These are phyloP conservation scores for Graphilbum fragrans DNA, from an alignment of 2,329 filamentous ascomycete genomes.

Conservation along the genomic window DNA sequence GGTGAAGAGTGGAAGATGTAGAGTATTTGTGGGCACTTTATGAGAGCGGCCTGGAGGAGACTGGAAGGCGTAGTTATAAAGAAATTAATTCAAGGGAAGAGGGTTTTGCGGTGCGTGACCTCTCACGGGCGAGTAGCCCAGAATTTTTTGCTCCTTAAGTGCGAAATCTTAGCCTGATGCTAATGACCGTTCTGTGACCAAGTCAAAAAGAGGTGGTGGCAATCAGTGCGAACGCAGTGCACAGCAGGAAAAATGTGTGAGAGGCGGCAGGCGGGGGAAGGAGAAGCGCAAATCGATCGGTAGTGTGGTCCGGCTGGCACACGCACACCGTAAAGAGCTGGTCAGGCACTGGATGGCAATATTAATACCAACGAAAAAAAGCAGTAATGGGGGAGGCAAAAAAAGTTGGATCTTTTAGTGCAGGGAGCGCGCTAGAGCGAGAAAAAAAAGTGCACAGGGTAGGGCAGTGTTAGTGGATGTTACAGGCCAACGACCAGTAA, in stretches of 20 bases:
- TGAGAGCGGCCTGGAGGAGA: not conserved
- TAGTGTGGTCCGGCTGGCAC: not conserved
- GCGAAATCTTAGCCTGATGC: not conserved
- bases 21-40: not conserved
- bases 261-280: not conserved
- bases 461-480: slow-evolving; percentile 1
- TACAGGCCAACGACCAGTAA: slow-evolving; percentile 9
- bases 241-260: not conserved
- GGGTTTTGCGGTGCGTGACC: not conserved
- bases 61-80: not conserved
- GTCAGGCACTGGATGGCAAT: not conserved
- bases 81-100: not conserved
- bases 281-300: not conserved
- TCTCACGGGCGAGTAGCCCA: too few relatives aligned
- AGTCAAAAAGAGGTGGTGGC: not conserved
- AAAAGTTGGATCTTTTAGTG: not conserved
- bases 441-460: not conserved
- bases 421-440: not conserved
- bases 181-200: not conserved
- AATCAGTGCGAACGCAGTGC: not conserved
- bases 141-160: too few relatives aligned
- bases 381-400: not conserved
- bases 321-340: not conserved
- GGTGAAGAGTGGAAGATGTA: not conserved
- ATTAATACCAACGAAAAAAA: not conserved